These are phyloP conservation scores for Gastrodia elata DNA, from an alignment of 106 monocot genomes.

Conservation along the genomic window DNA sequence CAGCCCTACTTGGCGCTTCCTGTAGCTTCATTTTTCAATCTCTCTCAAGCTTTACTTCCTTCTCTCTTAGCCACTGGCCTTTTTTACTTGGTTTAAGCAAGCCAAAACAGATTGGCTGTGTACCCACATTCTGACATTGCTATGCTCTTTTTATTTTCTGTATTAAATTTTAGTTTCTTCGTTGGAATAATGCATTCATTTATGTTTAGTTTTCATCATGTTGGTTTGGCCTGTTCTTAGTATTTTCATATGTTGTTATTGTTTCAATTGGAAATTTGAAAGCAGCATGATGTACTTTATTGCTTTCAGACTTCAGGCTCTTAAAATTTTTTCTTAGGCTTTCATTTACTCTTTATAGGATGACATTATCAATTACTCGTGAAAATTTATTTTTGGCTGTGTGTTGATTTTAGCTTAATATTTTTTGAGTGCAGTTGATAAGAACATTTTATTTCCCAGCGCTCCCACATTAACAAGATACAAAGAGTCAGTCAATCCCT, in stretches of 20 bases:
- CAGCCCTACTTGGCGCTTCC: too few species aligned
- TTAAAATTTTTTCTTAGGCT: too few species aligned
- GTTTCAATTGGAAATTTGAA: not conserved
- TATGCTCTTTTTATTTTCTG: not conserved
- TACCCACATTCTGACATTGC: not conserved
- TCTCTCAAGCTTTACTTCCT: not conserved
- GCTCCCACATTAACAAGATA: slow-evolving; percentile 54
- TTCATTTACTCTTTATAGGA: not conserved
- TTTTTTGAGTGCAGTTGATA: slow-evolving; percentile 28
- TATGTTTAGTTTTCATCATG: not conserved
- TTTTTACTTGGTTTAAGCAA: too few species aligned
- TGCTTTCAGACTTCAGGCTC: not conserved
- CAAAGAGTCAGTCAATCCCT: slow-evolving; percentile 34
- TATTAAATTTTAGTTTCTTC: not conserved
- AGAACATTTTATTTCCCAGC: slow-evolving; percentile 31
- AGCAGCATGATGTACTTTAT: not conserved
- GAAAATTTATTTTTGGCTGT: not conserved
- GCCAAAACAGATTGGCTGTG: too few species aligned
- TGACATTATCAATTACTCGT: not conserved
- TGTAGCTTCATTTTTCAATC: too few species aligned
- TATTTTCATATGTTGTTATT: not conserved
- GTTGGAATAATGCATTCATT: not conserved
- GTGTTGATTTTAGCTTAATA: not conserved
- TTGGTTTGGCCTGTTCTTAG: too few species aligned
- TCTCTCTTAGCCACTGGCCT: too few species aligned